Evolutionary conservation across 441 rosid genomes (phyloP).

Genomic region (Populus hybrid): DNA sequence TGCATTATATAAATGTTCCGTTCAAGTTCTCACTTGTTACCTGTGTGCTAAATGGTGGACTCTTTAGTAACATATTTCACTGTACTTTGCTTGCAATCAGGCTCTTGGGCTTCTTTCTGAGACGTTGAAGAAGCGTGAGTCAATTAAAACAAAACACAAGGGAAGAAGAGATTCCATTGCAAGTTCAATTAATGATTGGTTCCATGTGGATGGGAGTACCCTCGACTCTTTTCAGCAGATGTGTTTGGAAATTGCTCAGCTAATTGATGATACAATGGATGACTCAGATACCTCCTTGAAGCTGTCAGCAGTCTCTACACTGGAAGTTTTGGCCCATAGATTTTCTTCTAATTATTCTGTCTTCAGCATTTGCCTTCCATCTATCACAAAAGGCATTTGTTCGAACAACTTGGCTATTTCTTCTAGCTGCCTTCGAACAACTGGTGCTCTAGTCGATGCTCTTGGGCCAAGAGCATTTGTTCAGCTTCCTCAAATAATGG

Average conservation of each 20-base stretch:
- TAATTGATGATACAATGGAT: slow-evolving; percentile 51
- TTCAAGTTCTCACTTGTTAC: background rate
- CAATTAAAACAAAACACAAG: slow-evolving; percentile 44
- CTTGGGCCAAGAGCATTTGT: slow-evolving; percentile 83
- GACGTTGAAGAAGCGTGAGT: slow-evolving; percentile 51
- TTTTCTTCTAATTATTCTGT: slow-evolving; percentile 67
- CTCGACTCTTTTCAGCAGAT: slow-evolving; percentile 52
- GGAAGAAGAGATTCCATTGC: slow-evolving; percentile 36
- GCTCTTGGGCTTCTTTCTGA: slow-evolving; percentile 80
- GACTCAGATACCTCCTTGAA: slow-evolving; percentile 56
- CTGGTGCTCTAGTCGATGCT: slow-evolving; percentile 75
- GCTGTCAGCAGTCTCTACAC: slow-evolving; percentile 71
- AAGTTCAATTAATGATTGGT: slow-evolving; percentile 44
- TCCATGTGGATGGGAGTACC: slow-evolving; percentile 53
- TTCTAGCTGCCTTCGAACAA: slow-evolving; percentile 75
- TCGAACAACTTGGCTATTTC: slow-evolving; percentile 59
- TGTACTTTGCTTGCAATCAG: slow-evolving; percentile 34
- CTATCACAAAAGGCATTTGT: slow-evolving; percentile 57
- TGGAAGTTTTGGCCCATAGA: slow-evolving; percentile 71
- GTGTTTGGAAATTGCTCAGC: slow-evolving; percentile 65
- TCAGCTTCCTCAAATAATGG: slow-evolving; percentile 81
- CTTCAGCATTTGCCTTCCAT: slow-evolving; percentile 70
- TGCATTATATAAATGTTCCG: background rate
- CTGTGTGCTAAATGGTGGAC: background rate
- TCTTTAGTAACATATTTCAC: background rate